Conservation (phyloP, 2,329 filamentous ascomycete genomes). For the Colletotrichum musae region DNA sequence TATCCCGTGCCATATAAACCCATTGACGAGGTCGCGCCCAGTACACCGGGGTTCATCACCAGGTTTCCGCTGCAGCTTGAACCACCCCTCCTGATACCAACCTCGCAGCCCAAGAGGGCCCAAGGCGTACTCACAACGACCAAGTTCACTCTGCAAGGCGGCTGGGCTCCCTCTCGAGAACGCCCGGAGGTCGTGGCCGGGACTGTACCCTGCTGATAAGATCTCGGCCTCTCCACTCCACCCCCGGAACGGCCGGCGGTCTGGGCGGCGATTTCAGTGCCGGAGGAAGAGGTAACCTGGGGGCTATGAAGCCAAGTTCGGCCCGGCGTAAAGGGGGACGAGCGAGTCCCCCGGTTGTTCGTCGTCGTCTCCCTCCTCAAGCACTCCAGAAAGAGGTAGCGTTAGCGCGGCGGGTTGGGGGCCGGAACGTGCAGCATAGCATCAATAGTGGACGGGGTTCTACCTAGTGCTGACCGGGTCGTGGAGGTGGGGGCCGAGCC, state of each 20-base stretch:
- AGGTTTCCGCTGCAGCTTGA: too few species aligned
- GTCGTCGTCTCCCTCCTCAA: not conserved
- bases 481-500: not conserved
- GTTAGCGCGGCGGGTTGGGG: slow-evolving; percentile 7
- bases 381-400: not conserved
- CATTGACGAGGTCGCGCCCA: too few species aligned
- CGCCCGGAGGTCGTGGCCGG: too few species aligned
- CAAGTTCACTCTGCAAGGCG: too few species aligned
- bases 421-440: slow-evolving; percentile 11
- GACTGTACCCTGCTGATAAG: not conserved
- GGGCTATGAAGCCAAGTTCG: not conserved
- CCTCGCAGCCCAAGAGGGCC: too few species aligned
- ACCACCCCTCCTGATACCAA: too few species aligned
- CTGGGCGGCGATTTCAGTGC: not conserved
- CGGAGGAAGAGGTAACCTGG: slow-evolving; percentile 6
- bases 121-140: too few species aligned
- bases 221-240: not conserved
- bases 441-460: slow-evolving; percentile 5
- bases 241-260: not conserved
- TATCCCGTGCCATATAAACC: too few species aligned
- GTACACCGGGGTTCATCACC: too few species aligned
- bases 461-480: slow-evolving; percentile 19
- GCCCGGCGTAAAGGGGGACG: too few species aligned
- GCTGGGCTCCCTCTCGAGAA: too few species aligned
- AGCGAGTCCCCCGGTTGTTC: too few species aligned